Percentiles rank a stretch among this genome's conserved stretches.
Conservation (phyloP, 2,329 filamentous ascomycete species). For the Lachnellula hyalina region DNA sequence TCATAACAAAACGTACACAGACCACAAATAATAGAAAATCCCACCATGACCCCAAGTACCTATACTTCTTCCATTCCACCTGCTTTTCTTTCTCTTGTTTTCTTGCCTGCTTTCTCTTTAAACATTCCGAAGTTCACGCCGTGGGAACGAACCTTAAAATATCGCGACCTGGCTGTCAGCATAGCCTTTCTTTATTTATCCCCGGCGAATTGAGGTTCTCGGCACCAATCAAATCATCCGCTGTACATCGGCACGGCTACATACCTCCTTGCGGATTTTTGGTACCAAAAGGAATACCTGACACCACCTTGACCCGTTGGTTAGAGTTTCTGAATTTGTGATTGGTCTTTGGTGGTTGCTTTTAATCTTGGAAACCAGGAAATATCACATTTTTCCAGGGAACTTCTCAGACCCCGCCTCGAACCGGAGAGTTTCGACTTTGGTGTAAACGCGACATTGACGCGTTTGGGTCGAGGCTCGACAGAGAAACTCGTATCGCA, state of each 20-base stretch:
- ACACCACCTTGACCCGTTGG: not conserved
- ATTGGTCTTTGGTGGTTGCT: slow-evolving; percentile 7
- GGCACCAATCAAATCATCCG: slow-evolving; percentile 11
- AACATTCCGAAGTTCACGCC: not conserved
- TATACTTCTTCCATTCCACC: not conserved
- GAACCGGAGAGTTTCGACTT: not conserved
- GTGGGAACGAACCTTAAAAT: not conserved
- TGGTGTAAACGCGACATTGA: slow-evolving; percentile 14
- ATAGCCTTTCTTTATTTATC: not conserved
- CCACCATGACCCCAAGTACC: too few relatives aligned
- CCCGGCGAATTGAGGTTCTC: slow-evolving; percentile 2
- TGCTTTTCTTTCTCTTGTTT: not conserved
- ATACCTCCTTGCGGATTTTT: slow-evolving; percentile 8
- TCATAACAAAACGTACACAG: slow-evolving; percentile 7
- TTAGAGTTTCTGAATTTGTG: slow-evolving; percentile 1
- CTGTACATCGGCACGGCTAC: slow-evolving; percentile 13
- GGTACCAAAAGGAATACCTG: not conserved
- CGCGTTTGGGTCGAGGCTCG: slow-evolving; percentile 1
- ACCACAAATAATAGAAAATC: not conserved
- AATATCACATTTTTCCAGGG: slow-evolving; percentile 8
- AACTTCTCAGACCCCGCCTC: slow-evolving; percentile 12
- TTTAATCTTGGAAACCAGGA: slow-evolving; percentile 15
- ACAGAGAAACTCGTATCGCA: not conserved
- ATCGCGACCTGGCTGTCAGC: slow-evolving; percentile 1
- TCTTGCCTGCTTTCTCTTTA: not conserved